Base-by-base conservation (phyloP, 352 stramenopile species). In the Thraustochytrium sp. region DNA sequence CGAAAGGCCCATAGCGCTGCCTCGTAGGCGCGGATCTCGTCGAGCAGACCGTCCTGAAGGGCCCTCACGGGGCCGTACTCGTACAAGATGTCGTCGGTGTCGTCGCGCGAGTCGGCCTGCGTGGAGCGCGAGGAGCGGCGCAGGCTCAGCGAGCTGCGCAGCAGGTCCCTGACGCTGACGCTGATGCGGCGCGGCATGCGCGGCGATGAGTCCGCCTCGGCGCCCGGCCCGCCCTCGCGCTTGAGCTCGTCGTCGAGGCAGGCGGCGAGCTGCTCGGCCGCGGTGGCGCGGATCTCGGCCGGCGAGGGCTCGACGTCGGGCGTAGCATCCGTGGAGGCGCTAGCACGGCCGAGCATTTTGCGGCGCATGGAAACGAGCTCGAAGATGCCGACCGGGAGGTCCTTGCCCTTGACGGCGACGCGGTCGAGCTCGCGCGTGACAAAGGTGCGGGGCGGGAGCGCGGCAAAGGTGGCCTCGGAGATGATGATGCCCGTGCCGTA, bases 401-500 rank as follows among this genome's bases (percentile, higher is more conserved):
- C 26, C 63, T 75, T 75, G 63, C 63, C 63, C n/a, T 75, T 75
- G 40, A 75, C 63, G 8, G n/a, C n/a, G 8, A 75, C 63, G 16
- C n/a, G 18, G 63, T 75, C 63, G 36, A 75, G 63, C 46, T 75
- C 37, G 37, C 63, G 63, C 40, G 37, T 8, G 1, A 75, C 63
- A 75, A 75, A 75, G 2, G 26, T 42, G 26, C 31, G 5, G 18
- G 23, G 9, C 23, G 40, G 40, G 5, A 75, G 37, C 31, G 63
- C 63, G 21, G 26, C 44, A 49, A 68, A 84, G 23, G 82, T 86
- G 51, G 49, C 86, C 36, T 85, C 40, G 4, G 53, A 82, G 21
- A 85, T 85, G 31, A 86, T 72, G 2, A 78, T 85, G 46, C 73
- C 38, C 21, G 82, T 85, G 31, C 75, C 74, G 40, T 85, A 86